Base-by-base conservation (phyloP, 1,284 basidiomycete genomes). In the Agaricales sp. region DNA sequence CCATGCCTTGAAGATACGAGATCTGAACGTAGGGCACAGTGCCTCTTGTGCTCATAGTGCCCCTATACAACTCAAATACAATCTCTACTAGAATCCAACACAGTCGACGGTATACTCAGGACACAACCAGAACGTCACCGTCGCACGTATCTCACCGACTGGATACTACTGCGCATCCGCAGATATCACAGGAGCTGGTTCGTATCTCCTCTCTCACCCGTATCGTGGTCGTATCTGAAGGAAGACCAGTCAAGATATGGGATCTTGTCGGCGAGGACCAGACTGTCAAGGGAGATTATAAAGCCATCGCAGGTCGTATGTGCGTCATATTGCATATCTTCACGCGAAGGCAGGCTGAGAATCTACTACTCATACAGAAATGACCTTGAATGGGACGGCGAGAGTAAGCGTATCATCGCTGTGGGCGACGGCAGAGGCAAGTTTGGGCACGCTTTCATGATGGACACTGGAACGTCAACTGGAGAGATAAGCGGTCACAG, bases 151-250 rank as follows among this genome's bases (percentile, higher is more conserved):
- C 63, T 93, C 92, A 0, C 94, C 94, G 0, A 89, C 92, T 0
- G 95, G 94, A 16, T 97, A 85, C 68, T 98, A 98, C 67, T 91
- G 87, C 59, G 95, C 96, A 2, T 95, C 92, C 11, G 93, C 79
- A 20, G 93, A 96, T 62, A 66, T 73, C 1, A 69, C 72, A 20
- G 92, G 92, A 43, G 88, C 81, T 51, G 87, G 88, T 88, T 54
- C 53, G 75, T 51, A 0, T 24, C 16, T 44, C 12, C 35, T 47
- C 6, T 35, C 25, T 48, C 16, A n/a, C 19, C 12, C 43, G n/a
- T 3, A 22, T 43, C 38, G 47, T 21, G 4, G 14, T 19, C n/a
- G n/a, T n/a, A n/a, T n/a, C n/a, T n/a, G n/a, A n/a, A n/a, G n/a
- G n/a, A n/a, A n/a, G n/a, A 11, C 39, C n/a, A 88, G 89, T 97